Evolutionary conservation across 768 basidiomycete genomes (phyloP).

Genomic region (Boletus rubropictus): DNA sequence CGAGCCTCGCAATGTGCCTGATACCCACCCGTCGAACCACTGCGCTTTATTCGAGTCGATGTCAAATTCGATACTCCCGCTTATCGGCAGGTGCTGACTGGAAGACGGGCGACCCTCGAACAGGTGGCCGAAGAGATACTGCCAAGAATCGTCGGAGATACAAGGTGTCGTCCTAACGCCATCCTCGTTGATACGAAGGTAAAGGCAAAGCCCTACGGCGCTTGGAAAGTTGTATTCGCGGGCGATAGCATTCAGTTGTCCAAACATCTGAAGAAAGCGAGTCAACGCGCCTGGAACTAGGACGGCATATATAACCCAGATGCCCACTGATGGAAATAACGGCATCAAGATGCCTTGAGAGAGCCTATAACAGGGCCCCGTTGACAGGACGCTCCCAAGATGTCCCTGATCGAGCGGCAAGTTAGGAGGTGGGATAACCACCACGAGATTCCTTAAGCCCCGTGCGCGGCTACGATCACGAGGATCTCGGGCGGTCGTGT

Average conservation of each 20-base stretch:
- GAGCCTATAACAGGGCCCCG: conserved; percentile 54
- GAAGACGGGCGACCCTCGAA: conserved; percentile 39
- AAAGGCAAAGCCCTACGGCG: conserved; percentile 71
- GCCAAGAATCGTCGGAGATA: conserved; percentile 76
- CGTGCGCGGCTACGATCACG: conserved; percentile 38
- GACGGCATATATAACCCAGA: background rate
- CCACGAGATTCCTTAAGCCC: conserved; percentile 49
- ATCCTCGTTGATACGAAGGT: conserved; percentile 57
- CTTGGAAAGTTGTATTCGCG: conserved; percentile 80
- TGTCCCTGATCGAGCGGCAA: conserved; percentile 55
- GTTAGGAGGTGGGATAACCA: conserved; percentile 59
- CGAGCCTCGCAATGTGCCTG: conserved; percentile 43
- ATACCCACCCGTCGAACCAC: conserved; percentile 74
- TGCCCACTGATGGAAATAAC: conserved; percentile 60
- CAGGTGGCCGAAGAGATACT: conserved; percentile 59
- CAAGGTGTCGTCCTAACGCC: conserved; percentile 58
- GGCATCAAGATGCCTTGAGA: conserved; percentile 71
- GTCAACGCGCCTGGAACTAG: background rate
- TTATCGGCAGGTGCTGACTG: conserved; percentile 49
- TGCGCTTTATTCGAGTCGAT: conserved; percentile 67
- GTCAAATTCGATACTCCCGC: conserved; percentile 83
- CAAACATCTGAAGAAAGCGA: conserved; percentile 51
- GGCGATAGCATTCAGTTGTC: conserved; percentile 72
- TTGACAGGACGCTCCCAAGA: conserved; percentile 52
- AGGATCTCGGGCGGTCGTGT: conserved; percentile 39